Base-by-base conservation (phyloP, 2,329 filamentous ascomycete genomes). In the Penicillium italicum region DNA sequence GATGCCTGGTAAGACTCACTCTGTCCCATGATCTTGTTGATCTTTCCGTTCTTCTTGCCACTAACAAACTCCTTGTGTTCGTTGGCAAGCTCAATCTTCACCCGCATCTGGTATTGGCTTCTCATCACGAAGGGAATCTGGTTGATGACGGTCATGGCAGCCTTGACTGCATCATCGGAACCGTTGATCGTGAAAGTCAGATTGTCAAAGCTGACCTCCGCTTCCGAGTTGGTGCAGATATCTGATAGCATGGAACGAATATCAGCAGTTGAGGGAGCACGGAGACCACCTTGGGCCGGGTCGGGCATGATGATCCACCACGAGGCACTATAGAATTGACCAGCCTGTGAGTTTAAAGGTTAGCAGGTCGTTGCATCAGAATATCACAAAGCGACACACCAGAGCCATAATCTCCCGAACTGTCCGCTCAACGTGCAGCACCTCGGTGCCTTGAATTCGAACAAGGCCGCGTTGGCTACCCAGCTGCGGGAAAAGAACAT, bases 21-120 rank as follows among this genome's bases (percentile, higher is more conserved):
- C 75, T 97, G 93, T 24, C 93, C 94, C 94, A 99, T 99, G 69
- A 99, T 99, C 81, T 99, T 99, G 82, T 99, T 99, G 76, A 99
- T 99, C 79, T 99, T 99, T 75, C 94, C 94, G 68, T 99, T 99
- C 81, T 99, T 99, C 82, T 99, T 99, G 65, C 94, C 94, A 66
- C 92, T 97, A 55, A 99, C 94, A 72, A 99, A 99, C 71, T 99
- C 94, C 76, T 99, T 99, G 80, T 99, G 94, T 77, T 99, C 94
- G 70, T 97, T 97, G 69, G 94, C 94, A 54, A 99, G 87, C 79
- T 99, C 94, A 60, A 99, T 96, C 80, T 97, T 97, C 70, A 99
- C 93, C 54, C 92, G 86, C 72, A 99, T 95, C 72, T 95, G 92
- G 69, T 95, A 96, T 63, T 90, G 89, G 40, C 89, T 86, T 66